Conservation (phyloP, 805 yeast genomes). For the Debaryomyces maramus region DNA sequence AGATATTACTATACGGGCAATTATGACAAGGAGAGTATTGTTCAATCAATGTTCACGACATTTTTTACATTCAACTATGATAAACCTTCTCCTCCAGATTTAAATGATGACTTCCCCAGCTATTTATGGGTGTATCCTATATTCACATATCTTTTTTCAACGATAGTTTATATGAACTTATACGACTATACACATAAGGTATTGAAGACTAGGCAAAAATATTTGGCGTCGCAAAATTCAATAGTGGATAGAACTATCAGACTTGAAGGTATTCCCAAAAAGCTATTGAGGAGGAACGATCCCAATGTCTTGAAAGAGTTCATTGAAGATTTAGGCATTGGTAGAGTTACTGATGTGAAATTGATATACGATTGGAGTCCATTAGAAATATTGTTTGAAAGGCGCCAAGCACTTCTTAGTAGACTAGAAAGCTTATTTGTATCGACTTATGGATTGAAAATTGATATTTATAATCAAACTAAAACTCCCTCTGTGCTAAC, state of each 20-base stretch:
- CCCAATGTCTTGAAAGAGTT: constrained; percentile 46
- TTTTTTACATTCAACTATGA: constrained; percentile 3
- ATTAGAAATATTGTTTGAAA: constrained; percentile 37
- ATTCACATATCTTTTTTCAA: constrained; percentile 56
- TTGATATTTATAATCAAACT: constrained; percentile 36
- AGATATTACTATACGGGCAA: constrained; percentile 43
- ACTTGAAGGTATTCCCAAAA: constrained; percentile 53
- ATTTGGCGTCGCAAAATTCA: constrained; percentile 59
- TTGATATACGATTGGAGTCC: constrained; percentile 48
- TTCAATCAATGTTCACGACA: constrained; percentile 9
- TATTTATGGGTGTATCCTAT: constrained; percentile 54
- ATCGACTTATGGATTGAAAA: constrained; percentile 40
- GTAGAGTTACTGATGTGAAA: constrained; percentile 51
- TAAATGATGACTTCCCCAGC: constrained; percentile 37
- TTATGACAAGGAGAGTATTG: constrained; percentile 41
- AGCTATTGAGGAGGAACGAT: constrained; percentile 35
- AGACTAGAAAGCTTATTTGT: constrained; percentile 45
- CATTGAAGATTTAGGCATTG: constrained; percentile 56
- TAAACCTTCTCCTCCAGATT: constrained; percentile 21
- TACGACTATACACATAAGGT: constrained; percentile 49
- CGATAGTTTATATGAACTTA: constrained; percentile 45
- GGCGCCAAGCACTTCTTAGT: constrained; percentile 30
- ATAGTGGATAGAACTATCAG: constrained; percentile 60
- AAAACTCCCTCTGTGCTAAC: constrained; percentile 36
- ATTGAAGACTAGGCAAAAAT: constrained; percentile 54